Conservation (phyloP, 2,329 filamentous ascomycete genomes). For the Beauveria caledonica region DNA sequence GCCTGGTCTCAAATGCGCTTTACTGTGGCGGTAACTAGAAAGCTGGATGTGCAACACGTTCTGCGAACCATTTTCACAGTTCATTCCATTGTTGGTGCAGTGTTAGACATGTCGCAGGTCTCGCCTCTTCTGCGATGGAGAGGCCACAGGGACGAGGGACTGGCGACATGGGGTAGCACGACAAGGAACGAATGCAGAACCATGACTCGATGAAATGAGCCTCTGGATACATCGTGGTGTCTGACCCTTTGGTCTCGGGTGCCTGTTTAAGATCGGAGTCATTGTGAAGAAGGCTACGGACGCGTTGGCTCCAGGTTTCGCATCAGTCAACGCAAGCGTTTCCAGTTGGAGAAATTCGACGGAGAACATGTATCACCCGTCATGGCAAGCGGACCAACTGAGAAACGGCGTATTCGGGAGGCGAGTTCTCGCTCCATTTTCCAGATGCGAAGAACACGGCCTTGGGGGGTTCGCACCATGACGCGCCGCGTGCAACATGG, state of each 20-base stretch:
- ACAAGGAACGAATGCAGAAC: not conserved
- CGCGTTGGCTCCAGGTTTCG: not conserved
- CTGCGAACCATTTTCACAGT: not conserved
- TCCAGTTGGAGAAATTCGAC: not conserved
- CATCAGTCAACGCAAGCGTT: not conserved
- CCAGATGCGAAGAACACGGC: slow-evolving; percentile 1
- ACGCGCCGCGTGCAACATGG: not conserved
- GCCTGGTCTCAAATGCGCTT: not conserved
- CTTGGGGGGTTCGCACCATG: not conserved
- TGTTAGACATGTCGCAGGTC: slow-evolving; percentile 11
- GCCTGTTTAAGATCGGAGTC: slow-evolving; percentile 1
- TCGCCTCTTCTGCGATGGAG: slow-evolving; percentile 5
- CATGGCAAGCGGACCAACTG: not conserved
- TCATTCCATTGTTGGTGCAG: not conserved
- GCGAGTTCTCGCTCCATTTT: slow-evolving; percentile 1
- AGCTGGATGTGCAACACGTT: not conserved
- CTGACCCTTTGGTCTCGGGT: not conserved
- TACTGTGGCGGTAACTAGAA: too few species aligned
- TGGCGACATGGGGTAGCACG: slow-evolving; percentile 2
- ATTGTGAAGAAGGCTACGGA: not conserved
- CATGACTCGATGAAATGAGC: slow-evolving; percentile 1
- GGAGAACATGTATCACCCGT: not conserved
- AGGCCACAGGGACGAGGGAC: not conserved
- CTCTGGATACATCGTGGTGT: not conserved
- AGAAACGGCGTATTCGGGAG: not conserved